Conservation (phyloP, 306 rosid species). For the Pyrus bretschneideri region DNA sequence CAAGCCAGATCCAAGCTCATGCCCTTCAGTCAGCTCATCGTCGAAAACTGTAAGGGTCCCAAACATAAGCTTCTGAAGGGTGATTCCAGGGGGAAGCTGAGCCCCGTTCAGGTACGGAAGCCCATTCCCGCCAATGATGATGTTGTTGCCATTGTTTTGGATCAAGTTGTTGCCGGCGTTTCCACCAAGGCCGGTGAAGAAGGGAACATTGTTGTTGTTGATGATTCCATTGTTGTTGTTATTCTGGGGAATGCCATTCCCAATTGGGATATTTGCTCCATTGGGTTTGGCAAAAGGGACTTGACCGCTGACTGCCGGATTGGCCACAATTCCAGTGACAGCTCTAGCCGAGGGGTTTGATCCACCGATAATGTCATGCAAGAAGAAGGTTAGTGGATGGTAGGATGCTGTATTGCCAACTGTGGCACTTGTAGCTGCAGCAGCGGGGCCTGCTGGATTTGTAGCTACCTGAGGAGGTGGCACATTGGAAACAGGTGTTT, state of each 20-base stretch:
- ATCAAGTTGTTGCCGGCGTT: conserved; percentile 30
- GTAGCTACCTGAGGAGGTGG: conserved; percentile 19
- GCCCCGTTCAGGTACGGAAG: conserved; percentile 39
- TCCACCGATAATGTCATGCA: conserved; percentile 84
- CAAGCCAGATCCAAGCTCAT: conserved; percentile 67
- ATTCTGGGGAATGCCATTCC: conserved; percentile 54
- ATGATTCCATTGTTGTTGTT: conserved; percentile 61
- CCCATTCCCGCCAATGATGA: conserved; percentile 33
- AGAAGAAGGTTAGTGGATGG: conserved; percentile 44
- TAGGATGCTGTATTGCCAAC: conserved; percentile 8
- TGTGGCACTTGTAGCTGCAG: conserved; percentile 5
- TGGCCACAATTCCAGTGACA: conserved; percentile 60
- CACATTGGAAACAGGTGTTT: conserved; percentile 17
- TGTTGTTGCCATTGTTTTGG: conserved; percentile 39
- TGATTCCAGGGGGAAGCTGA: conserved; percentile 46
- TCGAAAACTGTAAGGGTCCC: conserved; percentile 80
- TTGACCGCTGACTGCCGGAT: conserved; percentile 68
- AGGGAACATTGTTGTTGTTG: conserved; percentile 76
- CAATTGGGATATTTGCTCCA: conserved; percentile 61
- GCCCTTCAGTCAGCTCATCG: conserved; percentile 71
- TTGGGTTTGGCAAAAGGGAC: conserved; percentile 87
- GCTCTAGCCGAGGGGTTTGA: conserved; percentile 73
- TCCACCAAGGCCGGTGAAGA: conserved; percentile 78
- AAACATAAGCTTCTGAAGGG: conserved; percentile 59
- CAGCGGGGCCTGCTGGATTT: conserved; percentile 11